Evolutionary conservation across 202 grass and related monocot genomes (phyloP).

Genomic region (Zizania palustris): DNA sequence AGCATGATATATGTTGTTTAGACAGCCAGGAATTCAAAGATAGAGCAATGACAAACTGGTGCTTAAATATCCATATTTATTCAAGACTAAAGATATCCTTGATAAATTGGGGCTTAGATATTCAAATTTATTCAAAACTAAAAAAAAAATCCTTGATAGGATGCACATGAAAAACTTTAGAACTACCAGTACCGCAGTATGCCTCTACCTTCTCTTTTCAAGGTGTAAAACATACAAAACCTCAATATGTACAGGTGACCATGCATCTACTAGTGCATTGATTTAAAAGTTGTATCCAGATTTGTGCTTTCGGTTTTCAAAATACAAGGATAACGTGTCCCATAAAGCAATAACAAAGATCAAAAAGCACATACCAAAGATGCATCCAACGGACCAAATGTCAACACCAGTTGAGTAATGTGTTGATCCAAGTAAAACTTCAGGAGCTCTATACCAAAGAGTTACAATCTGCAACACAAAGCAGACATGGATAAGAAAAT

Average conservation of each 20-base stretch:
- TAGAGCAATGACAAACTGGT: not conserved
- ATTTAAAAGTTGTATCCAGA: not conserved
- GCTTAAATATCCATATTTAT: not conserved
- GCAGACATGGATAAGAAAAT: not conserved
- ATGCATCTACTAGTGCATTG: not conserved
- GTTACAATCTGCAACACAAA: slow-evolving; percentile 75
- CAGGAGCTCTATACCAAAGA: slow-evolving; percentile 97
- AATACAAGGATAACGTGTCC: not conserved
- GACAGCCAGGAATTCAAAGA: not conserved
- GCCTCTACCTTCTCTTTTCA: not conserved
- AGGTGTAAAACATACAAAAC: not conserved
- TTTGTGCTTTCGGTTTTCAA: not conserved
- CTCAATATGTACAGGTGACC: not conserved
- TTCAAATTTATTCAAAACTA: too few relatives aligned
- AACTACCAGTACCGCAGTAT: not conserved
- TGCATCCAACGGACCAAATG: slow-evolving; percentile 95
- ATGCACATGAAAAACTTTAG: not conserved
- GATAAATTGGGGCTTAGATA: too few relatives aligned
- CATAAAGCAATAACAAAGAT: not conserved
- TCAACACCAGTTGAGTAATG: slow-evolving; percentile 93
- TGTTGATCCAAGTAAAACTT: slow-evolving; percentile 81
- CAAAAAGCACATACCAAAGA: slow-evolving; percentile 63
- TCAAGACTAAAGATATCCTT: not conserved
- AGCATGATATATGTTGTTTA: not conserved
- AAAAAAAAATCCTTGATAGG: not conserved